phyloP scores from a whole-genome alignment of 1,284 basidiomycete genomes.

The Pseudozyma tsukubaensis region DNA sequence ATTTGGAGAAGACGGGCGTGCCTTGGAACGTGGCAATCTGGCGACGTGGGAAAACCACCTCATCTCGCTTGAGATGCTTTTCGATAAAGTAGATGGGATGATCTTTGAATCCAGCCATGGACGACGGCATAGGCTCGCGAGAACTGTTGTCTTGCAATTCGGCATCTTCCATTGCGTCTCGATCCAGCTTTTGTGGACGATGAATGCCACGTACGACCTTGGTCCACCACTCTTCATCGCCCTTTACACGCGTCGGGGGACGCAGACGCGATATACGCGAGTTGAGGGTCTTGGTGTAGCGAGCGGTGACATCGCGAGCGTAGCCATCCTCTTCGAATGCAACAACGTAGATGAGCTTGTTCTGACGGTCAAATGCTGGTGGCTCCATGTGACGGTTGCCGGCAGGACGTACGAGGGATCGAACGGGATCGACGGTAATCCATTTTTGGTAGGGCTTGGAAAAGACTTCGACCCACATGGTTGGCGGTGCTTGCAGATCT shows the following conservation, averaged over 20 bases:
- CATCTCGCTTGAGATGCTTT: conserved; percentile 87
- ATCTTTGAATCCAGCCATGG: conserved; percentile 91
- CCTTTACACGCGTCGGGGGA: conserved; percentile 76
- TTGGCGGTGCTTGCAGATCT: conserved; percentile 75
- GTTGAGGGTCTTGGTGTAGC: conserved; percentile 81
- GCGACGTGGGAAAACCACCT: conserved; percentile 82
- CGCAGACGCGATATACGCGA: conserved; percentile 86
- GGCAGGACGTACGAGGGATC: conserved; percentile 70
- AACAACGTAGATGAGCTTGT: conserved; percentile 91
- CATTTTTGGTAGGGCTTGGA: conserved; percentile 89
- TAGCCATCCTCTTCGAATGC: conserved; percentile 86
- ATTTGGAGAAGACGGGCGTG: conserved; percentile 89
- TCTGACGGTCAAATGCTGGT: conserved; percentile 74
- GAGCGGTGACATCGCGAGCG: conserved; percentile 73
- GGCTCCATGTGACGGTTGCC: conserved; percentile 79
- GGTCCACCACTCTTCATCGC: conserved; percentile 83
- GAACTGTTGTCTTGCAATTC: conserved; percentile 83
- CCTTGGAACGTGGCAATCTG: conserved; percentile 92
- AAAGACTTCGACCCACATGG: conserved; percentile 98
- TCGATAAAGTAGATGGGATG: conserved; percentile 92
- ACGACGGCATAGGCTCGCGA: conserved; percentile 93
- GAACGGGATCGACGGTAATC: conserved; percentile 90
- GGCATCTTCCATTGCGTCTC: conserved; percentile 94
- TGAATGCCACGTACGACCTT: conserved; percentile 60
- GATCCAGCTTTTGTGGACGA: conserved; percentile 73